Evolutionary conservation across 768 basidiomycete species (phyloP), one percentile per base, ranked within the genome.

Genomic region (Russula dissimulans): DNA sequence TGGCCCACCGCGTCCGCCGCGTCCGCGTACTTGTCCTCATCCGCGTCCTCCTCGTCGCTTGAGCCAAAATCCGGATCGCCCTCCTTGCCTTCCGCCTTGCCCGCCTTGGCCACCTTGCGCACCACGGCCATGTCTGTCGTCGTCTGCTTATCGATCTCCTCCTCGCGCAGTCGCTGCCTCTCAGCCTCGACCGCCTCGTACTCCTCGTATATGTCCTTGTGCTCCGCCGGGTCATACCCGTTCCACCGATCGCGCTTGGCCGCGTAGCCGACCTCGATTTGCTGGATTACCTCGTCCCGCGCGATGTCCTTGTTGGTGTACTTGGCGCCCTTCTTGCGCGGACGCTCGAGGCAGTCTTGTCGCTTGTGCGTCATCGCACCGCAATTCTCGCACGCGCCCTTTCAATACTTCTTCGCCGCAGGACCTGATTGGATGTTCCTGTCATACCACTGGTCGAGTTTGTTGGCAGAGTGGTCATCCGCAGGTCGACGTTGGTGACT

Each of bases 181-280:
- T 91, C 94, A 53, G 85, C 84, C 71, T 99, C 97, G 54, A 95
- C 74, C 11, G 94, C 95, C 41, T 86, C 87, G 71, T 98, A 95
- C 74, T 98, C 95, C 5, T 95, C 91, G 67, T 97, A 91, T 31
- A 97, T 84, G 65, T 74, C 79, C 70, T 85, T 85, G 74, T 98
- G 91, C 66, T 89, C 87, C 5, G 87, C 75, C 8, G 93, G 80
- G 69, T 99, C 93, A 71, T 98, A 99, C 4, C 97, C 97, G 71
- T 97, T 98, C 94, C 97, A 99, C 56, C 97, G 78, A 71, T 99
- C 97, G 39, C 97, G 83, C 75, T 99, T 99, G 31, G 91, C 91
- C 64, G 89, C 97, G 67, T 93, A 99, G 3, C 86, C 89, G 29
- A 75, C 65, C 12, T 82, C 75, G 26, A 95, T 78, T 0, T 91